Percentiles rank a stretch among this genome's conserved stretches.
Evolutionary conservation across 129 eudicot species (phyloP).

Genomic region (Flaveria sonorensis): DNA sequence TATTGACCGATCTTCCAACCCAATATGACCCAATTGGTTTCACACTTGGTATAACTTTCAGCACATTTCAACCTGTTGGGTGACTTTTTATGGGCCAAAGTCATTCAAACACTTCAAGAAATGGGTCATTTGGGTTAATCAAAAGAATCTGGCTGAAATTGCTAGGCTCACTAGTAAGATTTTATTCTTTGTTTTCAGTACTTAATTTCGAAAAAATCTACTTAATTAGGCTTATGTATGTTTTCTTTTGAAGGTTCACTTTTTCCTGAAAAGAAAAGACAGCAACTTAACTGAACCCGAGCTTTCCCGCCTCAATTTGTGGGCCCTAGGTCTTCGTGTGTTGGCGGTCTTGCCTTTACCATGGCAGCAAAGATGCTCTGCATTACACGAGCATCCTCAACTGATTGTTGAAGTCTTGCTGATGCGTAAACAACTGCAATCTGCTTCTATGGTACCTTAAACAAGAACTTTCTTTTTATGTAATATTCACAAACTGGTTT

Average conservation of each 20-base stretch:
- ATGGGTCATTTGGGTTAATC: not conserved
- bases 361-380: conserved; percentile 98
- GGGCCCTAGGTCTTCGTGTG: conserved; percentile 98
- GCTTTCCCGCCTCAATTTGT: conserved; percentile 82
- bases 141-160: not conserved
- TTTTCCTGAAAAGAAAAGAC: conserved; percentile 92
- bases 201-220: not conserved
- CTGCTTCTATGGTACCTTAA: conserved; percentile 80
- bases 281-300: conserved; percentile 79
- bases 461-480: conserved; percentile 5
- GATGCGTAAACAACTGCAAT: conserved; percentile 95
- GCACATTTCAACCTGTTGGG: not conserved
- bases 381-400: conserved; percentile 96
- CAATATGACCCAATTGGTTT: not conserved
- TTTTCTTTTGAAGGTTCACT: conserved; percentile 74
- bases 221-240: conserved; percentile 7
- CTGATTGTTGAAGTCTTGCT: conserved; percentile 88
- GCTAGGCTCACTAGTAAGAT: not conserved
- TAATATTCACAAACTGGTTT: not conserved
- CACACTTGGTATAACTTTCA: not conserved
- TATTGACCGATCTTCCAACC: not conserved
- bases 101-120: not conserved
- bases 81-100: not conserved
- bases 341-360: conserved; percentile 95
- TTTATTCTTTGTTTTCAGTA: not conserved